Evolutionary conservation across 2,329 filamentous ascomycete species (phyloP).

Genomic region (Claviceps arundinis): DNA sequence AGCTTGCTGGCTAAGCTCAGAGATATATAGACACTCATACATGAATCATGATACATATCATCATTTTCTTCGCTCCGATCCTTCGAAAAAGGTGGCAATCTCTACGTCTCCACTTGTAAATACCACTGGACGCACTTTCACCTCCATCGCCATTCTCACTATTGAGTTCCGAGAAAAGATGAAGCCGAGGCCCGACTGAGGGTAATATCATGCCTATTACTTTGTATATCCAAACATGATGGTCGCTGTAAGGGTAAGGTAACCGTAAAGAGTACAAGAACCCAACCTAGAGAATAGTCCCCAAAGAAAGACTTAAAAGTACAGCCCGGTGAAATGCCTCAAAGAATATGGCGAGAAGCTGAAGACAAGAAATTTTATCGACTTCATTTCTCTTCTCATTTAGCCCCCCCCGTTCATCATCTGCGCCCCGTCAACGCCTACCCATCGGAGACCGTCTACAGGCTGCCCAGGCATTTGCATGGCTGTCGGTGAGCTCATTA

Average conservation of each 20-base stretch:
- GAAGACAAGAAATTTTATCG: not conserved
- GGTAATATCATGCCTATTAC: not conserved
- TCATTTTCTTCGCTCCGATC: no score
- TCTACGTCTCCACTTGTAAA: no score
- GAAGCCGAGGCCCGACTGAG: not conserved
- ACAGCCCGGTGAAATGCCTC: no score
- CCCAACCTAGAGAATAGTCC: not conserved
- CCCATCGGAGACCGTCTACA: constrained; percentile 26
- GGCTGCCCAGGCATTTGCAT: constrained; percentile 10
- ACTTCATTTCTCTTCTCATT: not conserved
- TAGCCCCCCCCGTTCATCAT: constrained; percentile 24
- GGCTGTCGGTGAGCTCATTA: constrained; percentile 1
- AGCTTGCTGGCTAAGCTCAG: no score
- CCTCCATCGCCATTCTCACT: no score
- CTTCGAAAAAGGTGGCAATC: no score
- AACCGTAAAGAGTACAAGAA: not conserved
- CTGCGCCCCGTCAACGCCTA: constrained; percentile 29
- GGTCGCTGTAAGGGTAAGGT: not conserved
- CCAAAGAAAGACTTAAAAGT: not conserved
- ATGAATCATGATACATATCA: no score
- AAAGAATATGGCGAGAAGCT: no score
- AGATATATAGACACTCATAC: no score
- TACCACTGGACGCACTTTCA: no score
- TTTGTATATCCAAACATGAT: not conserved
- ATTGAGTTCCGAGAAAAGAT: not conserved